Evolutionary conservation across 768 basidiomycete species (phyloP), one percentile per base, ranked within the genome.

Genomic region (Phanerochaete carnosa): DNA sequence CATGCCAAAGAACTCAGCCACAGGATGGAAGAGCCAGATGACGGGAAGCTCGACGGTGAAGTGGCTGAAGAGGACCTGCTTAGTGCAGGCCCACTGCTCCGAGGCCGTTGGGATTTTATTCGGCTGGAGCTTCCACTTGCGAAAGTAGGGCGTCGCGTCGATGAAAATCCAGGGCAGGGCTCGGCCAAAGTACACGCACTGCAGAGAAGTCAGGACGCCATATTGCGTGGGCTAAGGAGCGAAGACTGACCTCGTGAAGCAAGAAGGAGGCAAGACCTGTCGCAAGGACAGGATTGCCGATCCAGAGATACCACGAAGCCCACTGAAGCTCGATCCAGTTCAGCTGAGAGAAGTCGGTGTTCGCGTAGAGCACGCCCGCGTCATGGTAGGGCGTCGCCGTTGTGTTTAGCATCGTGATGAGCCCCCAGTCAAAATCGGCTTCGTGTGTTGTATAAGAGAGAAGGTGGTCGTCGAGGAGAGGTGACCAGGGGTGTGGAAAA

Each of bases 101-200:
- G 80, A 75, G 0, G 84, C 61, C 3, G 93, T 86, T 5, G 95
- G 94, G 2, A 92, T 67, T 73, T 98, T 98, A 65, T 71, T 81
- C 3, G 92, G 87, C 72, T 98, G 96, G 3, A 98, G 80, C 74
- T 98, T 98, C 92, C 92, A 98, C 74, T 84, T 81, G 50, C 84
- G 83, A 78, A 98, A 99, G 78, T 94, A 98, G 0, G 94, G 94
- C 33, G 95, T 92, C 1, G 87, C 78, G 75, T 99, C 97, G 72
- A 98, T 88, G 74, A 97, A 90, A 66, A 98, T 89, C 93, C 94
- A 97, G 0, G 95, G 97, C 19, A 98, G 73, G 64, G 89, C 88
- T 25, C 97, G 90, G 39, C 96, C 97, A 70, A 99, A 99, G 78
- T 99, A 99, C 9, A 98, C 93, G 69, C 94, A 75, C 95, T 97